These are phyloP conservation scores for Oryza rufipogon DNA, from an alignment of 176 grass and related monocot genomes.

Conservation along the genomic window DNA sequence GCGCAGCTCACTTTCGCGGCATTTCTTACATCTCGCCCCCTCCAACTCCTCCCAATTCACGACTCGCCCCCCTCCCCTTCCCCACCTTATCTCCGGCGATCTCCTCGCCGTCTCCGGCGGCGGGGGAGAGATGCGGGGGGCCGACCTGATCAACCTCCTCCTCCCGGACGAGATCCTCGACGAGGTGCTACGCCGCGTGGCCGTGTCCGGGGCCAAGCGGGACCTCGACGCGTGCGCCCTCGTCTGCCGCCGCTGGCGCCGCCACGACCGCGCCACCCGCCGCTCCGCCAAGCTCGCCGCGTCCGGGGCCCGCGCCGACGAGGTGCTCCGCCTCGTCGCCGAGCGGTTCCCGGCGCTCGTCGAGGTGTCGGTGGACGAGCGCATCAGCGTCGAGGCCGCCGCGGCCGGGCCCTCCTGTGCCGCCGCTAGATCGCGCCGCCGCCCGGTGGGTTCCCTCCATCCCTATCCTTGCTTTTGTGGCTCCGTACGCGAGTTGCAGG, in stretches of 20 bases:
- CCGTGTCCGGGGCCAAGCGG: conserved; percentile 53
- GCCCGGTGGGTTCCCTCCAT: conserved; percentile 28
- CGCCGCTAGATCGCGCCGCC: conserved; percentile 25
- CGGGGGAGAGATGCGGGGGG: conserved; percentile 53
- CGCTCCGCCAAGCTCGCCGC: conserved; percentile 55
- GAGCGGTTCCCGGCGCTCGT: conserved; percentile 57
- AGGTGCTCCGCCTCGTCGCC: conserved; percentile 49
- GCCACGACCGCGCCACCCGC: conserved; percentile 61
- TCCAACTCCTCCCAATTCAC: not conserved
- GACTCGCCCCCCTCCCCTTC: too few relatives aligned
- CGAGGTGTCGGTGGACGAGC: conserved; percentile 67
- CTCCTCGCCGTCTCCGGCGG: not conserved
- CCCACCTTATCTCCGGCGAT: conserved; percentile 27
- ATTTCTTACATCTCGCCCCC: not conserved
- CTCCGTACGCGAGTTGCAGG: not conserved
- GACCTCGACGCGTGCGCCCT: conserved; percentile 75
- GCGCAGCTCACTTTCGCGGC: not conserved
- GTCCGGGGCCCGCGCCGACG: conserved; percentile 58
- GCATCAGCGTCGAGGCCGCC: conserved; percentile 5
- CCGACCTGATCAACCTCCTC: conserved; percentile 63
- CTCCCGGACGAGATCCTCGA: conserved; percentile 72
- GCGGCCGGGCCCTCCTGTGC: not conserved
- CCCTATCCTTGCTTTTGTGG: not conserved
- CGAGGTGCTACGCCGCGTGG: conserved; percentile 60
- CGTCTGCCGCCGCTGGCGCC: conserved; percentile 72